phyloP scores from a whole-genome alignment of 495 filamentous ascomycete genomes.

The Letharia columbiana region DNA sequence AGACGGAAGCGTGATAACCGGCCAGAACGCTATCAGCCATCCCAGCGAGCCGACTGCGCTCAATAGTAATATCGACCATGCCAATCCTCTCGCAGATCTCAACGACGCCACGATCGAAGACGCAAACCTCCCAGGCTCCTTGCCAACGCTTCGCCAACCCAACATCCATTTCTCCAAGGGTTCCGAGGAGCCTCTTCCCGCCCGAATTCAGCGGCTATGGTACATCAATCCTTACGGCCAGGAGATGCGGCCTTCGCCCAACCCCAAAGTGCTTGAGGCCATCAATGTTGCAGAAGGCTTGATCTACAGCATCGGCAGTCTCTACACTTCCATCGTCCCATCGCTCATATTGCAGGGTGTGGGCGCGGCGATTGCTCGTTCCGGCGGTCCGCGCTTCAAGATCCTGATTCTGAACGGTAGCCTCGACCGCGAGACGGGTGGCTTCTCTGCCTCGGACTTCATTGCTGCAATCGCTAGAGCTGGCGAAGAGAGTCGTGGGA shows the following conservation, averaged over 20 bases:
- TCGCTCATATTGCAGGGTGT: constrained; percentile 59
- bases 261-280: constrained; percentile 65
- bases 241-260: constrained; percentile 75
- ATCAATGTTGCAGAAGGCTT: constrained; percentile 55
- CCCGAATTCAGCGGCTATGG: constrained; percentile 76
- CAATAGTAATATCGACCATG: constrained; percentile 34
- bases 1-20: constrained; percentile 72
- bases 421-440: constrained; percentile 77
- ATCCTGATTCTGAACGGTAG: constrained; percentile 80
- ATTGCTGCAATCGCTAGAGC: constrained; percentile 67
- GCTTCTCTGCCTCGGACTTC: constrained; percentile 69
- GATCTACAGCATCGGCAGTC: constrained; percentile 81
- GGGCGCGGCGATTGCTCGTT: constrained; percentile 42
- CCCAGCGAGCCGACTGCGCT: constrained; percentile 53
- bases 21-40: constrained; percentile 89
- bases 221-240: constrained; percentile 96
- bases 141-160: constrained; percentile 67
- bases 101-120: constrained; percentile 51
- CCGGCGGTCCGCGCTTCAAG: constrained; percentile 43
- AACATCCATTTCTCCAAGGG: constrained; percentile 74
- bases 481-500: constrained; percentile 39
- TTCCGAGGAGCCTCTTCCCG: constrained; percentile 59
- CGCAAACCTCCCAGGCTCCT: constrained; percentile 76
- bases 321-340: constrained; percentile 78
- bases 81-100: constrained; percentile 26